phyloP scores from a whole-genome alignment of 129 eudicot genomes.

The Flaveria bidentis region DNA sequence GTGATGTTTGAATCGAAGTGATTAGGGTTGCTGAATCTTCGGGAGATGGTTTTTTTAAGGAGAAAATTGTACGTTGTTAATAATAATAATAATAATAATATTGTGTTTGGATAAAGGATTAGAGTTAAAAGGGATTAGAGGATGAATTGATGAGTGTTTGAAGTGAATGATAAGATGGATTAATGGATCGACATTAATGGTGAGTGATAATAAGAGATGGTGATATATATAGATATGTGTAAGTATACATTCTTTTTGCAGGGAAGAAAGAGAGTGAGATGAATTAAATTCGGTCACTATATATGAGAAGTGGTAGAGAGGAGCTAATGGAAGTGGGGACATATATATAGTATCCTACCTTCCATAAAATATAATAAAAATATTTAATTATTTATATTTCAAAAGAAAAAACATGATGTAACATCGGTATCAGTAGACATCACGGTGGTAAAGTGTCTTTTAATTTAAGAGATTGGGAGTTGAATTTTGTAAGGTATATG shows the following conservation, averaged over 20 bases:
- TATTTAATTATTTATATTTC: too few relatives aligned
- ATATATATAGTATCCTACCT: constrained; percentile 21
- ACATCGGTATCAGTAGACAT: too few relatives aligned
- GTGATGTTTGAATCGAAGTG: constrained; percentile 15
- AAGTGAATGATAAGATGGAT: constrained; percentile 5
- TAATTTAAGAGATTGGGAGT: too few relatives aligned
- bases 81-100: not conserved
- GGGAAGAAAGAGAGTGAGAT: constrained; percentile 20
- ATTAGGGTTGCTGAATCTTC: constrained; percentile 15
- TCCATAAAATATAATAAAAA: not conserved
- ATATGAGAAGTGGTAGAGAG: constrained; percentile 11
- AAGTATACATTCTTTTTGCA: constrained; percentile 7
- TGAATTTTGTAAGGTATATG: too few relatives aligned
- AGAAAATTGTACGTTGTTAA: not conserved
- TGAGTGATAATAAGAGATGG: constrained; percentile 15
- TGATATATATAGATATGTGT: not conserved
- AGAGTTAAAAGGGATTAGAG: not conserved
- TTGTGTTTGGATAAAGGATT: constrained; percentile 13
- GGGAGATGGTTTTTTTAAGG: constrained; percentile 17
- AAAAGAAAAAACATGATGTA: not conserved
- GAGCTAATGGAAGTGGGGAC: constrained; percentile 7
- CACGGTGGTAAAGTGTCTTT: too few relatives aligned
- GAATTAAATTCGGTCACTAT: constrained; percentile 2
- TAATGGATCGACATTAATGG: constrained; percentile 2
- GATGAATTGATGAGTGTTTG: not conserved